Base-by-base conservation (phyloP, 805 yeast species). In the Zygotorulaspora danielsina region DNA sequence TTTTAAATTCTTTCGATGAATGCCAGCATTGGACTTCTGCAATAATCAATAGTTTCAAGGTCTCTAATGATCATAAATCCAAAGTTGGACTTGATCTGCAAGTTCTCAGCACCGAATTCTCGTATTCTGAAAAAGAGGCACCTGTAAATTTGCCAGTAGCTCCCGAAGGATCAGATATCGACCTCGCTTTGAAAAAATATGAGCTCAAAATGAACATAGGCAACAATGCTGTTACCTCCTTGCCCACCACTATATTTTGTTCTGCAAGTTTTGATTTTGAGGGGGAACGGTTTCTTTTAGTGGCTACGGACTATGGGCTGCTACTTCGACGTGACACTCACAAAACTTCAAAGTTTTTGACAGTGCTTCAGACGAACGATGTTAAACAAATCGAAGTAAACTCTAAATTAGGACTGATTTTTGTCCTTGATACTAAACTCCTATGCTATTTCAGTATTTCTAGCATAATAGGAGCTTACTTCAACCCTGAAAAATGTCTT, bases 251-350 rank as follows among this genome's bases (percentile, higher is more conserved):
- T 45, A 63, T 73, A 2, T 60, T 67, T 21, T 72, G 78, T 38
- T 63, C 75, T 3, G 64, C 69, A 1, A 54, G 69, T 17, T 73
- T 84, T 44, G 57, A 53, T 10, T 71, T 66, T 49, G 69, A 71
- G 19, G 72, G 69, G 3, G 66, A 67, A 16, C 62, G 53, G 8
- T 80, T 72, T 43, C 59, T 69, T 29, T 57, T 84, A 2, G 55
- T 81, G 15, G 95, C 93, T 1, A 66, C 83, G 2, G 70, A 70
- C 1, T 62, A 68, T 37, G 95, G 96, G 0, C 61, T 87, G 1
- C 82, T 72, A 49, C 59, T 84, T 46, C 59, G 71, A 8, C 49
- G 49, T 6, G 48, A 42, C 13, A 26, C 24, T 6, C 50, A 36
- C 1, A 33, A 13, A 3, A 44, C 42, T 9, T 27, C 30, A 19